phyloP scores from a whole-genome alignment of 129 eudicot genomes.

The Artemisia tridentata region DNA sequence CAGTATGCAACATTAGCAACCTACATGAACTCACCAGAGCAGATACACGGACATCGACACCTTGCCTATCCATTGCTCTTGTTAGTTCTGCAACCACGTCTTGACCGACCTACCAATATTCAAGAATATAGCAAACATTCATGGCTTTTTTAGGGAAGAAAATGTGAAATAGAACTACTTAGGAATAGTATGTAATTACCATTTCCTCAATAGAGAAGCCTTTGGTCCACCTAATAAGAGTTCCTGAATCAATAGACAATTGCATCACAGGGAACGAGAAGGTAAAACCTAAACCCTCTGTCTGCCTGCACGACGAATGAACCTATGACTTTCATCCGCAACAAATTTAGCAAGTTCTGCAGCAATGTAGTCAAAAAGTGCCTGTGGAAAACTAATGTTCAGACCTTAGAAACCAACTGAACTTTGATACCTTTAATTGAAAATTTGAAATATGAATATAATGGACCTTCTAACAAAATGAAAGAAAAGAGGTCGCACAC shows the following conservation, averaged over 20 bases:
- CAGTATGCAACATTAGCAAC: slow-evolving; percentile 17
- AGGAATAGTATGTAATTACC: slow-evolving; percentile 30
- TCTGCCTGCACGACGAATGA: slow-evolving; percentile 51
- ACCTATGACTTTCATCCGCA: slow-evolving; percentile 58
- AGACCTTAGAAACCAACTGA: slow-evolving; percentile 18
- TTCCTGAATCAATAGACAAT: slow-evolving; percentile 75
- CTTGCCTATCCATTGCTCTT: slow-evolving; percentile 65
- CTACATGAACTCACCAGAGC: slow-evolving; percentile 58
- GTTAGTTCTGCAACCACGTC: slow-evolving; percentile 59
- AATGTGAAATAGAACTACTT: too few relatives aligned
- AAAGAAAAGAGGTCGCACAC: neutral
- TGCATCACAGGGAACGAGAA: slow-evolving; percentile 97
- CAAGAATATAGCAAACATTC: too few relatives aligned
- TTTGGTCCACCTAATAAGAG: slow-evolving; percentile 87
- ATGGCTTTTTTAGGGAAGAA: too few relatives aligned
- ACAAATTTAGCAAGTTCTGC: slow-evolving; percentile 74
- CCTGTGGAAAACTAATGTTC: slow-evolving; percentile 46
- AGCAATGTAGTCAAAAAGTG: slow-evolving; percentile 81
- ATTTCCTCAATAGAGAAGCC: slow-evolving; percentile 81
- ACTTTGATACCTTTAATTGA: neutral
- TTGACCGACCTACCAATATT: slow-evolving; percentile 34
- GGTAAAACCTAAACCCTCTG: slow-evolving; percentile 94
- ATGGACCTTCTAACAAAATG: neutral
- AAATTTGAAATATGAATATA: neutral
- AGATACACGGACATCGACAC: slow-evolving; percentile 68